Base-by-base conservation (phyloP, 345 rosid genomes). In the Populus pruinosa region DNA sequence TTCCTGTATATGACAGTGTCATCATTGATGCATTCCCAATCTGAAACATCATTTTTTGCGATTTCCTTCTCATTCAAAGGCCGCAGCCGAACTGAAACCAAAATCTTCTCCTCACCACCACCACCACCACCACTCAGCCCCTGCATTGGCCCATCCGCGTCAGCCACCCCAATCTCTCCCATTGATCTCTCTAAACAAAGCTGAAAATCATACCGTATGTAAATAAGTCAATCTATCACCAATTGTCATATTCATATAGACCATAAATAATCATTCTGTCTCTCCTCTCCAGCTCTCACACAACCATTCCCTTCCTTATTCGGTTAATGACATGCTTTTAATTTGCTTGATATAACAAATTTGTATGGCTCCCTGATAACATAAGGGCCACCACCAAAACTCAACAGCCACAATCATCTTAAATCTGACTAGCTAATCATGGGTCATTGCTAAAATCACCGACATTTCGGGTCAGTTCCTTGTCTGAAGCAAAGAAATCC, bases 11-110 rank as follows among this genome's bases (percentile, higher is more conserved):
- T 76, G 70, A 96, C 76, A 17, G 95, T 92, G 78, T 79, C 82
- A 10, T 90, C 90, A 80, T 84, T 89, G 86, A 92, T 89, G 78
- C 96, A 93, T 83, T 93, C 98, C 98, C 99, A 93, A 83, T 96
- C 98, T 2, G 88, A 88, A n/a, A 87, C 88, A 50, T 93, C 99
- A 74, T 89, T 78, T 76, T 84, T 88, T 39, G 88, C 84, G 80
- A 77, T 87, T 82, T 96, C 99, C 87, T 88, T 96, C 80, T 83
- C 90, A 86, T 80, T 96, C 86, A 93, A 79, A 74, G 97, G 99
- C 87, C 99, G 83, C 80, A 96, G 67, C 69, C 98, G 93, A 79
- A 96, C 94, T 31, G 94, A 93, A 74, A 93, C 98, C 66, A 88
- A 83, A 74, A 96, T 87, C 76, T 85, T 96, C 87, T 96, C 99